These are phyloP conservation scores for Crepidotus variabilis DNA, from an alignment of 768 basidiomycete genomes.

Conservation along the genomic window DNA sequence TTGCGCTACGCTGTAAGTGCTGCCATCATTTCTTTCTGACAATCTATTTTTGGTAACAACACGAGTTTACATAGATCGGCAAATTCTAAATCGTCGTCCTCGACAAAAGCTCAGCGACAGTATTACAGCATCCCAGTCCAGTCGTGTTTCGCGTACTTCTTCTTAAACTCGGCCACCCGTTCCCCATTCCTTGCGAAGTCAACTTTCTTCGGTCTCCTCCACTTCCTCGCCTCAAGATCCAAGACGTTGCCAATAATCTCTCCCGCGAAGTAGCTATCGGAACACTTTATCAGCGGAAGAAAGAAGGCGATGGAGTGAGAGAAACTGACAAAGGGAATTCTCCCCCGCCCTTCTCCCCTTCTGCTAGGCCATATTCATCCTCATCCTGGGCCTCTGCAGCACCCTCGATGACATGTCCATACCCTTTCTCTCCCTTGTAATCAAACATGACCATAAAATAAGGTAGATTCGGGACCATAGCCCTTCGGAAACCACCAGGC, in stretches of 20 bases:
- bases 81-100: no score
- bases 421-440: slow-evolving; percentile 95
- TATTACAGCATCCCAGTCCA: slow-evolving; percentile 69
- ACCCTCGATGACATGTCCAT: slow-evolving; percentile 98
- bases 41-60: slow-evolving; percentile 1
- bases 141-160: slow-evolving; percentile 73
- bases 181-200: slow-evolving; percentile 70
- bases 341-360: slow-evolving; percentile 87
- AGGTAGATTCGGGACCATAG: slow-evolving; percentile 94
- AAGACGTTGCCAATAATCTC: slow-evolving; percentile 94
- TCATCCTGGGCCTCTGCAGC: slow-evolving; percentile 62
- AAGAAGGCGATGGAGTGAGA: slow-evolving; percentile 9
- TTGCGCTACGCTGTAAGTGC: not conserved
- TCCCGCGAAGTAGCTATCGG: slow-evolving; percentile 80
- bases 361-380: slow-evolving; percentile 64
- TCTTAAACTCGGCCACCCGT: slow-evolving; percentile 65
- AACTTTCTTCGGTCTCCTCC: slow-evolving; percentile 76
- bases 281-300: slow-evolving; percentile 3
- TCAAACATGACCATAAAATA: slow-evolving; percentile 99
- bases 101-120: not conserved
- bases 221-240: slow-evolving; percentile 80
- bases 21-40: not conserved
- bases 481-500: slow-evolving; percentile 90
- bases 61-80: no score
- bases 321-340: slow-evolving; percentile 78